Percentiles rank a stretch among this genome's conserved stretches.
phyloP scores from a whole-genome alignment of 2,329 filamentous ascomycete species.

The Pseudocercospora eumusae region DNA sequence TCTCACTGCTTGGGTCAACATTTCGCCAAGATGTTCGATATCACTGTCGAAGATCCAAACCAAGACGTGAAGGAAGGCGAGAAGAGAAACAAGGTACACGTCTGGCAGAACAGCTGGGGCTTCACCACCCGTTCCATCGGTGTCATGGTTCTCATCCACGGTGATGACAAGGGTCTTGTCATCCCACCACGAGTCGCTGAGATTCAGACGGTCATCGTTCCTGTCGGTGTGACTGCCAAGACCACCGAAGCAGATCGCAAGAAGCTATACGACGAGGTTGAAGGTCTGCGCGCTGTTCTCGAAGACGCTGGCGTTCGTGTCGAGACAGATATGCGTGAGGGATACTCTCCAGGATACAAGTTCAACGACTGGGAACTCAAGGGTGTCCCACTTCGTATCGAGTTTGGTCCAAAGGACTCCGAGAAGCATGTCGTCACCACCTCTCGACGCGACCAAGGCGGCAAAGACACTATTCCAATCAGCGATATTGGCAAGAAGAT shows the following conservation, averaged over 20 bases:
- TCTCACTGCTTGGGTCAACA: slow-evolving; percentile 96
- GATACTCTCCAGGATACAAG: slow-evolving; percentile 93
- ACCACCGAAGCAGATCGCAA: slow-evolving; percentile 76
- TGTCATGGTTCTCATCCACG: slow-evolving; percentile 98
- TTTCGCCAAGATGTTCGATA: slow-evolving; percentile 99
- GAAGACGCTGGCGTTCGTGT: slow-evolving; percentile 73
- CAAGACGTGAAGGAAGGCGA: slow-evolving; percentile 62
- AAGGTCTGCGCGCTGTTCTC: slow-evolving; percentile 68
- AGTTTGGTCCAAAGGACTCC: slow-evolving; percentile 93
- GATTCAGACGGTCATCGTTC: slow-evolving; percentile 81
- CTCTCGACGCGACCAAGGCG: slow-evolving; percentile 80
- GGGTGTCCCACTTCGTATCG: slow-evolving; percentile 88
- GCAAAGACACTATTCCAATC: slow-evolving; percentile 76
- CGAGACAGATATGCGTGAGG: slow-evolving; percentile 81
- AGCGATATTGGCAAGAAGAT: slow-evolving; percentile 71
- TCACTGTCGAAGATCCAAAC: slow-evolving; percentile 89
- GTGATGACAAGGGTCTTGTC: slow-evolving; percentile 92
- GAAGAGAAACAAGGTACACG: slow-evolving; percentile 76
- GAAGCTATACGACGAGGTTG: slow-evolving; percentile 73
- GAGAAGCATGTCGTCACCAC: slow-evolving; percentile 81
- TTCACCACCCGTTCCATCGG: slow-evolving; percentile 95
- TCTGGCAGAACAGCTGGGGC: slow-evolving; percentile 99
- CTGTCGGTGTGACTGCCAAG: slow-evolving; percentile 89
- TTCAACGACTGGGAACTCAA: slow-evolving; percentile 99
- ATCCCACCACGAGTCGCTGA: slow-evolving; percentile 88